Percentiles rank a stretch among this genome's conserved stretches.
Conservation (phyloP, 169 alveolate genomes). For the Nephromyces sp. region DNA sequence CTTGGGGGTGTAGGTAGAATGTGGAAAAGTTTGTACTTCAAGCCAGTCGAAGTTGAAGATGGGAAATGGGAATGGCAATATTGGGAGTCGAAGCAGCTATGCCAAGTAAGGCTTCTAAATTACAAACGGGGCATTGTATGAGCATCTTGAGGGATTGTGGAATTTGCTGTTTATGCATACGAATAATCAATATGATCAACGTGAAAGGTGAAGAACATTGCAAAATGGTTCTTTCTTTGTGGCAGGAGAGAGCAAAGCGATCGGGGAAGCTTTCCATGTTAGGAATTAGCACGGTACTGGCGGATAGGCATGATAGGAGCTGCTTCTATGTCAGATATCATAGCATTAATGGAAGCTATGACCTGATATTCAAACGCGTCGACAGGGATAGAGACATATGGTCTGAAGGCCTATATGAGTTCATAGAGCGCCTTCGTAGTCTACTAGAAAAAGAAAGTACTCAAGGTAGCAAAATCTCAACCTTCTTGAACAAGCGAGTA, state of each 20-base stretch:
- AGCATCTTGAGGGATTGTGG: neutral
- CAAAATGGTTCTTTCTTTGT: too few species aligned
- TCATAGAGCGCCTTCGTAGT: slow-evolving; percentile 15
- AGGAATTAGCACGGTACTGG: slow-evolving; percentile 26
- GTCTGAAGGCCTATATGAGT: slow-evolving; percentile 33
- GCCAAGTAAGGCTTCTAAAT: slow-evolving; percentile 4
- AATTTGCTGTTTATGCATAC: too few species aligned
- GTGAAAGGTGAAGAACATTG: too few species aligned
- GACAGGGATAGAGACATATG: slow-evolving; percentile 33
- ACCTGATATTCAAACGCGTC: slow-evolving; percentile 12
- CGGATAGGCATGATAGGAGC: slow-evolving; percentile 18
- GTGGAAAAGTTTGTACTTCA: slow-evolving; percentile 22
- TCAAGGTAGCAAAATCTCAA: neutral
- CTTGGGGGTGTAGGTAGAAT: slow-evolving; percentile 13
- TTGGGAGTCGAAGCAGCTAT: slow-evolving; percentile 27
- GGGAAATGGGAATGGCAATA: slow-evolving; percentile 39
- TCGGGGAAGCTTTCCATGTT: slow-evolving; percentile 9
- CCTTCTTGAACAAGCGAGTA: neutral
- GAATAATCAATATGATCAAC: too few species aligned
- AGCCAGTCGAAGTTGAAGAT: slow-evolving; percentile 8
- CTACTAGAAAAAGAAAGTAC: too few species aligned
- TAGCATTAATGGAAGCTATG: neutral
- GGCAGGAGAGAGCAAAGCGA: slow-evolving; percentile 5
- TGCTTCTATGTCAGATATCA: slow-evolving; percentile 24
- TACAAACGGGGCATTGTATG: neutral